Evolutionary conservation across 2,329 filamentous ascomycete species (phyloP), one percentile per base, ranked within the genome.

Genomic region (Alternaria triticimaculans): DNA sequence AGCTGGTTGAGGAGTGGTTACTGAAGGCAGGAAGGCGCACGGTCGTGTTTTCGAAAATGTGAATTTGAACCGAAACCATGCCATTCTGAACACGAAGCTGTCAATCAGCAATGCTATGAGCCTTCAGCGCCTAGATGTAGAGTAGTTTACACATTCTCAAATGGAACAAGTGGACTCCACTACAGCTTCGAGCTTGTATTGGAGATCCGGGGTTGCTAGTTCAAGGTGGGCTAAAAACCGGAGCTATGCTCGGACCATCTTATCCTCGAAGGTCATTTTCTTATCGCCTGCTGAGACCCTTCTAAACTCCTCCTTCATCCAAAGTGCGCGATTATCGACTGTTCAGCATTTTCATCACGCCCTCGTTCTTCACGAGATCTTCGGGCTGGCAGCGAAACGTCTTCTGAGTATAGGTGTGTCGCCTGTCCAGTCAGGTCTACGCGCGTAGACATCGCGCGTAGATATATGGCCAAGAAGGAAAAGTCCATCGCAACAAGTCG

Each of bases 1-100:
- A 21, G 82, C 30, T 33, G 14, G 30, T 15, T 33, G 84, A 37
- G 81, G 84, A 58, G 64, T 62, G 2, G 30, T 33, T 41, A 18
- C 37, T 0, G 37, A 41, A 41, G n/a, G n/a, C 37, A 41, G 37
- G 37, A 11, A 41, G 1, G 37, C 1, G 37, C 37, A 41, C 37
- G 37, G n/a, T 18, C 9, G 37, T 18, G n/a, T 41, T 41, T 5
- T 41, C n/a, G 37, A 41, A 41, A 11, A 10, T 18, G 1, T 18
- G 37, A 41, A 5, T 11, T 3, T 18, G 37, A 11, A 41, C 11
- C 15, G 37, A 41, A 3, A 18, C 11, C 8, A 5, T 10, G 37
- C n/a, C 15, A 18, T 41, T 41, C 37, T 37, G 33, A 37, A 37
- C 33, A 37, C 8, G 33, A 37, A 37, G 33, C 33, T 5, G 2